phyloP scores from a whole-genome alignment of 176 grass and related monocot species.

The Guadua angustifolia region DNA sequence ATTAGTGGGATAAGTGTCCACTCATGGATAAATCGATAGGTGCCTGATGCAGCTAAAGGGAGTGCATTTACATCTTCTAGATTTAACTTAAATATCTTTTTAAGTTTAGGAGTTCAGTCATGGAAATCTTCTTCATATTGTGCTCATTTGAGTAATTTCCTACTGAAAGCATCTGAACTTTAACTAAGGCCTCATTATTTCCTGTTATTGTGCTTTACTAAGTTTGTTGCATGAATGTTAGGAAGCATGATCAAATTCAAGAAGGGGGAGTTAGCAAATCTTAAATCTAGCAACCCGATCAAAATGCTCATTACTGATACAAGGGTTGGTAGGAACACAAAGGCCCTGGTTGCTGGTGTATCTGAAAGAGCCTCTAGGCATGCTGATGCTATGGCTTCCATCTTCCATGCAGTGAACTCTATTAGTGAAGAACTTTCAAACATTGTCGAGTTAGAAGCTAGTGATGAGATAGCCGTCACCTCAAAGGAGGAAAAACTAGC shows the following conservation, averaged over 20 bases:
- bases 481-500: conserved; percentile 82
- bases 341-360: conserved; percentile 77
- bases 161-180: background rate
- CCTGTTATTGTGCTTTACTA: background rate
- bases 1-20: background rate
- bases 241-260: too few species aligned
- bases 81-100: background rate
- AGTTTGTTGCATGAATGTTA: background rate
- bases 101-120: background rate
- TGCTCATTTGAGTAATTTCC: background rate
- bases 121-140: background rate
- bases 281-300: conserved; percentile 52
- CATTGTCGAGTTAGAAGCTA: conserved; percentile 62
- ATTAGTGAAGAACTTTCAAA: conserved; percentile 75
- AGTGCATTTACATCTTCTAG: background rate
- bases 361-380: conserved; percentile 77
- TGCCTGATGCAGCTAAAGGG: background rate
- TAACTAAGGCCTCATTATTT: background rate
- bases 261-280: too few species aligned
- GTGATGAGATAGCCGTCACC: conserved; percentile 59
- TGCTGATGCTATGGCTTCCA: conserved; percentile 63
- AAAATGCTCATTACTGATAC: conserved; percentile 95
- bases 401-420: conserved; percentile 77
- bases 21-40: background rate
- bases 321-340: conserved; percentile 90